phyloP scores from a whole-genome alignment of 768 basidiomycete genomes.

The Tricholoma sp. region DNA sequence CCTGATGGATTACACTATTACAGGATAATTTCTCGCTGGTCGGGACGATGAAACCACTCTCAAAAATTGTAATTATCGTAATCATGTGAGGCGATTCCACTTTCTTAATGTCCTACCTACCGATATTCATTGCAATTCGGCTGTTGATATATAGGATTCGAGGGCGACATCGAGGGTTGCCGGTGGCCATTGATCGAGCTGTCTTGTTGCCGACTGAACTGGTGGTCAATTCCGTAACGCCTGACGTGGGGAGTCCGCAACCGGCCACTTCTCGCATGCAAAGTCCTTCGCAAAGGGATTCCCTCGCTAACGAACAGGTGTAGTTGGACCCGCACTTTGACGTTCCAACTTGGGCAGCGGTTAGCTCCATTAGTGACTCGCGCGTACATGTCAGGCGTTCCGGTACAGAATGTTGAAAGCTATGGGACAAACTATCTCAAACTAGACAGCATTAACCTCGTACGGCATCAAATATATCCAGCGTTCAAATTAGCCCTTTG shows the following conservation, averaged over 20 bases:
- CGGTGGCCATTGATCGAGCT: conserved; percentile 63
- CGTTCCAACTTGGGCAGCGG: no score
- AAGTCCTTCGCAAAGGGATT: neutral
- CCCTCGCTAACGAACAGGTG: neutral
- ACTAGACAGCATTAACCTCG: no score
- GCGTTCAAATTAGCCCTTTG: no score
- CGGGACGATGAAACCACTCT: conserved; percentile 57
- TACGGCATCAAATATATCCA: no score
- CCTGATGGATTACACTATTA: neutral
- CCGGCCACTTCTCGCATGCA: neutral
- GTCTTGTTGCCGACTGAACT: conserved; percentile 35
- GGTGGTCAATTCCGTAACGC: neutral
- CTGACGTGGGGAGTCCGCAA: neutral
- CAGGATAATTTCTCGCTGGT: conserved; percentile 58
- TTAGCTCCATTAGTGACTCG: no score
- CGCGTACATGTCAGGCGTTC: no score
- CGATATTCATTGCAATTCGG: neutral
- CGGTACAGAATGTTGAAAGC: no score
- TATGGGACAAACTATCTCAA: no score
- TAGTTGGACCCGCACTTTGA: neutral
- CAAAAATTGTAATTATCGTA: conserved; percentile 64
- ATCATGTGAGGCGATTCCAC: conserved; percentile 50
- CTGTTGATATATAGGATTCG: conserved; percentile 40
- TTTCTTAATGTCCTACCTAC: neutral
- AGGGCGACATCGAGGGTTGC: conserved; percentile 66